Percentiles rank a stretch among this genome's conserved stretches.
Evolutionary conservation across 2,329 filamentous ascomycete genomes (phyloP).

Genomic region (Dryadomyces quercus-mongolicae): DNA sequence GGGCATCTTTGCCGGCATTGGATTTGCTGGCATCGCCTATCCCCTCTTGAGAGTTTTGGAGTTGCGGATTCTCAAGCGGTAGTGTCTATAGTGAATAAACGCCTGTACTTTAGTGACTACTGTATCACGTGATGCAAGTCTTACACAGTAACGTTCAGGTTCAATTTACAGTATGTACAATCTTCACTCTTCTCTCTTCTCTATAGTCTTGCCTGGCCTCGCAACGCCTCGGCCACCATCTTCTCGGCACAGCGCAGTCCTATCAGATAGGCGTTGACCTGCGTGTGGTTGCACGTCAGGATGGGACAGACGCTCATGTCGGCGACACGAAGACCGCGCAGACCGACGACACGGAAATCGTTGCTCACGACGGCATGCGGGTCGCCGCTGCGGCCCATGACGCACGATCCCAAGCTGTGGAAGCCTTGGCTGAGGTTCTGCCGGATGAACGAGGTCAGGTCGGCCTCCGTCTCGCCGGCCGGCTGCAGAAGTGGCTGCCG

Average conservation of each 20-base stretch:
- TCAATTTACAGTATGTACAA: too few relatives aligned
- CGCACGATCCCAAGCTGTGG: conserved; percentile 5
- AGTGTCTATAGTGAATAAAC: neutral
- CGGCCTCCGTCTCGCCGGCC: neutral
- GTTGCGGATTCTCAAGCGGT: conserved; percentile 5
- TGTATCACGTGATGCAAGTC: too few relatives aligned
- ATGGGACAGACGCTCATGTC: conserved; percentile 7
- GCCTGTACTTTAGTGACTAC: too few relatives aligned
- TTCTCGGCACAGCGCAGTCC: conserved; percentile 1
- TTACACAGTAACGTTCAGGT: too few relatives aligned
- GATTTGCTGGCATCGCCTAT: conserved; percentile 14
- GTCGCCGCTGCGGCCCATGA: conserved; percentile 3
- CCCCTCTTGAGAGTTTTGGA: conserved; percentile 14
- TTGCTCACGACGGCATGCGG: neutral
- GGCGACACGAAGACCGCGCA: conserved; percentile 6
- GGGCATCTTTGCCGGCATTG: conserved; percentile 15
- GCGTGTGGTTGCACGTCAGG: conserved; percentile 4
- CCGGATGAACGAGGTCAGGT: neutral
- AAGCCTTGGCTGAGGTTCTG: conserved; percentile 2
- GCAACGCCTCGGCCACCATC: neutral
- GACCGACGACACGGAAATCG: conserved; percentile 3
- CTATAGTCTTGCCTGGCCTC: neutral
- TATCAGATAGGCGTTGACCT: conserved; percentile 5
- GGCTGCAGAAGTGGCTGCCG: neutral
- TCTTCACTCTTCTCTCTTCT: too few relatives aligned